These are phyloP conservation scores for Neurospora sp. DNA, from an alignment of 495 filamentous ascomycete species.

Conservation along the genomic window DNA sequence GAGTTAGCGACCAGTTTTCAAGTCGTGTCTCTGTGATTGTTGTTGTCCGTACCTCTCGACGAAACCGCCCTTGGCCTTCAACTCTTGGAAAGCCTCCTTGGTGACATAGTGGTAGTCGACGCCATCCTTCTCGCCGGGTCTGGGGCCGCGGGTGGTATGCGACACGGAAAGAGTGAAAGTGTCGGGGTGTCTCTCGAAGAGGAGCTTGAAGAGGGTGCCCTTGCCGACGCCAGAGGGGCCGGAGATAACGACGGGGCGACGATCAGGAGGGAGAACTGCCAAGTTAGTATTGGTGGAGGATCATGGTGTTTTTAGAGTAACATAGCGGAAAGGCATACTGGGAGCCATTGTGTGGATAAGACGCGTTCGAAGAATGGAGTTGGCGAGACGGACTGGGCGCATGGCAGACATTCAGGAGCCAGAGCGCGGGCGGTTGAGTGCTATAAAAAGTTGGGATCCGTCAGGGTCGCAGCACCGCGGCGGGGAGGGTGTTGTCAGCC, in stretches of 20 bases:
- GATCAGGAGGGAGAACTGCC: slow-evolving; percentile 24
- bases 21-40: not conserved
- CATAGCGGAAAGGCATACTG: slow-evolving; percentile 19
- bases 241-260: slow-evolving; percentile 71
- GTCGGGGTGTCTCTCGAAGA: slow-evolving; percentile 55
- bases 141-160: slow-evolving; percentile 74
- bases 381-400: not conserved
- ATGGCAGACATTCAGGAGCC: not conserved
- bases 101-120: slow-evolving; percentile 74
- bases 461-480: not conserved
- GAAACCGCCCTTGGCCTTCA: slow-evolving; percentile 64
- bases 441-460: not conserved
- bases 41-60: slow-evolving; percentile 46
- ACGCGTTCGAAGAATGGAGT: slow-evolving; percentile 6
- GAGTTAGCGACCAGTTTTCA: not conserved
- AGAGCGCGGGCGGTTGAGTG: not conserved
- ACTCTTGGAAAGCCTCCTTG: slow-evolving; percentile 55
- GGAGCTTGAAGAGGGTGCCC: slow-evolving; percentile 69
- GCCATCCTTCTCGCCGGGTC: slow-evolving; percentile 65
- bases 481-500: not conserved
- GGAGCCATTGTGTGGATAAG: slow-evolving; percentile 32
- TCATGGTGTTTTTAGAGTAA: not conserved
- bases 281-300: not conserved
- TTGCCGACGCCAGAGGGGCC: slow-evolving; percentile 84
- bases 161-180: slow-evolving; percentile 77